Evolutionary conservation across 2,329 filamentous ascomycete species (phyloP), one percentile per base, ranked within the genome.

Genomic region (Cytospora schulzeri): DNA sequence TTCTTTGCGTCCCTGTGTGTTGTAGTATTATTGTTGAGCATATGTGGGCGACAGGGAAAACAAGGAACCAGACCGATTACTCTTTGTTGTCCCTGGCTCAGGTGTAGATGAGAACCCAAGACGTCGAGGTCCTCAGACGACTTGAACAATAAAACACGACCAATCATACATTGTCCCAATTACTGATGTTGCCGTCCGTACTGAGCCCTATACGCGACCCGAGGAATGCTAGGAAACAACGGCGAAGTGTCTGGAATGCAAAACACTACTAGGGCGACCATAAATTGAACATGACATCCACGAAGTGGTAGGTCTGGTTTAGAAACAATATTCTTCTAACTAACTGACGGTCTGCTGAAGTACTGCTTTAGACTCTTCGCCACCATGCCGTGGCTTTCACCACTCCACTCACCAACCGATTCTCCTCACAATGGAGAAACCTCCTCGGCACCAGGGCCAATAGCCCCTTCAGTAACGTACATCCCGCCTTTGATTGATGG

Each of bases 401-500:
- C 66, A 22, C 52, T 60, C n/a, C 41, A 35, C 5, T 67, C 66
- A 3, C 60, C 60, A 26, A 29, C 45, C 33, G 52, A 35, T 1
- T 67, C 66, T 45, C 19, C 41, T 31, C 35, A 26, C 26, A 53
- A 56, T 52, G 62, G 57, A 31, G 31, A 22, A 19, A 33, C 19
- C 22, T 24, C 3, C 8, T 50, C 48, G 24, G 38, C n/a, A 3
- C 24, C 17, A 7, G 19, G 26, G 41, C n/a, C 54, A 11, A 15
- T 38, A 48, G 48, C 63, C 26, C 65, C 65, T 14, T 63, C 69
- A 3, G 65, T 76, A 24, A 75, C 72, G 0, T 77, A 75, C 66
- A 73, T 77, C 57, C 75, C 76, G 19, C 71, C 76, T 0, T 70
- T 77, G 8, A 74, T 75, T 63, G 76, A 77, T 58, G 72, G 73